Percentiles rank a stretch among this genome's conserved stretches.
Conservation (phyloP, 2,329 filamentous ascomycete species). For the Paramyrothecium sp. region DNA sequence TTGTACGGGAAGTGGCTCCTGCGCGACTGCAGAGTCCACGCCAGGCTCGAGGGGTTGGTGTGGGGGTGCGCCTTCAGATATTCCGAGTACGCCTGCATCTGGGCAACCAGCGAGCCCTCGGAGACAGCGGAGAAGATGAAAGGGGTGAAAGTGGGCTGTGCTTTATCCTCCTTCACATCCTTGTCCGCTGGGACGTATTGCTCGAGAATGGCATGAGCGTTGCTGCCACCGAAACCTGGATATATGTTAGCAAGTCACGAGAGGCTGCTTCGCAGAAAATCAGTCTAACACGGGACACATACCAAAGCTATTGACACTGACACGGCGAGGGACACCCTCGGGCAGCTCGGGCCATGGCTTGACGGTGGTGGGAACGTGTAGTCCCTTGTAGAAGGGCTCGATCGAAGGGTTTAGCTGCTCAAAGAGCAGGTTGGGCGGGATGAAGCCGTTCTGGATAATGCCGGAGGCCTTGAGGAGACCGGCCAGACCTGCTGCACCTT, state of each 20-base stretch:
- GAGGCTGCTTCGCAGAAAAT: no score
- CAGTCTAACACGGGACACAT: not conserved
- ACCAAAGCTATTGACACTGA: slow-evolving; percentile 30
- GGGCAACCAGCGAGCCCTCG: not conserved
- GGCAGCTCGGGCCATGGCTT: slow-evolving; percentile 17
- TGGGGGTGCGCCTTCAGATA: not conserved
- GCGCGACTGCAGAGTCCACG: not conserved
- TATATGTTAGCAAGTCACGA: no score
- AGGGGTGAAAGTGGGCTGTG: not conserved
- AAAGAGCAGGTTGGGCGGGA: slow-evolving; percentile 30
- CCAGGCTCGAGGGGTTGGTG: not conserved
- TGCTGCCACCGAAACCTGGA: slow-evolving; percentile 37
- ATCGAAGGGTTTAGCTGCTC: slow-evolving; percentile 23
- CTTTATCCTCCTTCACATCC: no score
- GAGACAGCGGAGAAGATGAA: slow-evolving; percentile 8
- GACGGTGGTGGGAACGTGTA: slow-evolving; percentile 16
- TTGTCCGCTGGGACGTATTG: slow-evolving; percentile 1
- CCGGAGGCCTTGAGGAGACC: slow-evolving; percentile 15
- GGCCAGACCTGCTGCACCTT: slow-evolving; percentile 21
- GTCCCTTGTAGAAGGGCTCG: slow-evolving; percentile 16
- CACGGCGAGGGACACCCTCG: slow-evolving; percentile 9
- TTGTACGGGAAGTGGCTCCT: not conserved
- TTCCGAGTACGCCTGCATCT: not conserved
- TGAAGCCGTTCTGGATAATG: slow-evolving; percentile 13
- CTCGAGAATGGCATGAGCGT: slow-evolving; percentile 40